phyloP scores from a whole-genome alignment of 164 flowering plant species.

The Magnolia officinalis region DNA sequence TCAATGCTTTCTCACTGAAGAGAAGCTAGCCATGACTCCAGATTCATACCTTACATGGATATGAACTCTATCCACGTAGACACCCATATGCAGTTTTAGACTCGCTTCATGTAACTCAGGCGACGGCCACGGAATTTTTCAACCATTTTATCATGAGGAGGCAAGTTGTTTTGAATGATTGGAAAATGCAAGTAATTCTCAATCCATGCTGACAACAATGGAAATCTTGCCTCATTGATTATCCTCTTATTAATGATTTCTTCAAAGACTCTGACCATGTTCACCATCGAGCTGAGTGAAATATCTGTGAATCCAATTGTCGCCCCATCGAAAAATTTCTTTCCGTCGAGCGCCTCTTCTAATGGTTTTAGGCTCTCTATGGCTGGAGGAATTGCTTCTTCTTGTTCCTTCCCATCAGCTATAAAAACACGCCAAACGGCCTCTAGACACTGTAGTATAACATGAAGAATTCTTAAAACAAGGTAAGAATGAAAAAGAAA shows the following conservation, averaged over 20 bases:
- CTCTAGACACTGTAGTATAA: neutral
- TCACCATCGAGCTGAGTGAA: neutral
- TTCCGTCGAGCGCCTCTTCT: neutral
- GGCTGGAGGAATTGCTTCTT: constrained; percentile 2
- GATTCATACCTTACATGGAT: neutral
- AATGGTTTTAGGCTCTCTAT: neutral
- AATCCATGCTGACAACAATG: neutral
- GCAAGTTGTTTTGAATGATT: neutral
- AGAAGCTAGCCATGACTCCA: neutral
- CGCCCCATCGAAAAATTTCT: neutral
- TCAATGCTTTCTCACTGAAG: neutral
- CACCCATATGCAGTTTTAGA: neutral
- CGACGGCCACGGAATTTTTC: neutral
- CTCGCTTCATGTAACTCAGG: too few species aligned
- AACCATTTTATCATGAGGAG: constrained; percentile 2
- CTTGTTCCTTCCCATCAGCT: neutral
- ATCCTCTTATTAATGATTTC: neutral
- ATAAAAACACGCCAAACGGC: neutral
- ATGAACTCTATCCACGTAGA: neutral
- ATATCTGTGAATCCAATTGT: neutral
- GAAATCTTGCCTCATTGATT: neutral
- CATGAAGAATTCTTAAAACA: neutral
- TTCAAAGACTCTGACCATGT: neutral
- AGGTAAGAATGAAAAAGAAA: neutral
- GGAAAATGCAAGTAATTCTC: neutral